Base-by-base conservation (phyloP, 2,329 filamentous ascomycete genomes). In the Thielaviopsis musarum region DNA sequence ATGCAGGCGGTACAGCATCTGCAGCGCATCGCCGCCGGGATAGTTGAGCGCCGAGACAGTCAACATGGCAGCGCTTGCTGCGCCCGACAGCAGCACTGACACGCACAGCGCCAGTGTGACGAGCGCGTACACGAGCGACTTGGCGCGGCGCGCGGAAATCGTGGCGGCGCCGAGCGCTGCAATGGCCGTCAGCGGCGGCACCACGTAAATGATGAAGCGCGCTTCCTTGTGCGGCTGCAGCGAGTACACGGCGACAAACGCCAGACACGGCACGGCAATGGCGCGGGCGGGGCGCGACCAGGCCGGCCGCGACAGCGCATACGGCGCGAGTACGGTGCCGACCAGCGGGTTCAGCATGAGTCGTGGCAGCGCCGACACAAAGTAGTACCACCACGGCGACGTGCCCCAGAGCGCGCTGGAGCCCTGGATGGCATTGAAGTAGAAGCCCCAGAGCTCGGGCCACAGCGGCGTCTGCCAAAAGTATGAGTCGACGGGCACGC, bases 181-280 rank as follows among this genome's bases (percentile, higher is more conserved):
- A 2, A 84, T 80, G 12, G 85, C 85, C 0, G 91, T 95, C 30
- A 97, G 74, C 0, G 85, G 77, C 0, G 93, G 93, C 24, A 95
- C 77, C 57, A 82, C 78, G 72, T 97, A 97, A 66, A 97, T 83
- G 65, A 98, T 84, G 75, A 98, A 98, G 19, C 93, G 87, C 69
- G 90, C 87, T 73, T 98, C 93, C 69, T 98, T 98, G 74, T 98
- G 93, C 0, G 91, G 91, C 63, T 95, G 86, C 56, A 89, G 66
- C 63, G 89, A 95, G 75, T 95, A 97, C 52, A 94, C 70, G 4
- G 78, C 78, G 21, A 94, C 76, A 69, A 91, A 98, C 30, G 79
- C 70, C 1, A 94, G 64, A 10, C 80, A 78, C 0, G 93, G 90
- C 2, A 84, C 65, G 3, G 87, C 74, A 0, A 88, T 66, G 6